Percentiles rank a stretch among this genome's conserved stretches.
Evolutionary conservation across 2,329 filamentous ascomycete species (phyloP).

Genomic region (Pestalotiopsis sp.): DNA sequence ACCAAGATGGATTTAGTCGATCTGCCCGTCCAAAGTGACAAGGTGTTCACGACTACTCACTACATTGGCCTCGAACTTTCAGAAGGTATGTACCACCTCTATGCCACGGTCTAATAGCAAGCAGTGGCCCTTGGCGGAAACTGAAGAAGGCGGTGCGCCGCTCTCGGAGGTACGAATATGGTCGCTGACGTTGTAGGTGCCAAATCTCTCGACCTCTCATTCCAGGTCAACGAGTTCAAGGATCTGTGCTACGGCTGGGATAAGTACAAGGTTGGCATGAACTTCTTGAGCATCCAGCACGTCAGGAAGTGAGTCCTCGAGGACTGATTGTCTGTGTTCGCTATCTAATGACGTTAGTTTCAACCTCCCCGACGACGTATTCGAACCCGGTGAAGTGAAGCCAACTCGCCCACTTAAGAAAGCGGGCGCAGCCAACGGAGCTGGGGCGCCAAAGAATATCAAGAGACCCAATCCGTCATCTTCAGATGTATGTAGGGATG

Average conservation of each 20-base stretch:
- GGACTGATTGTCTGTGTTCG: conserved; percentile 35
- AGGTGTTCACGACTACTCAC: conserved; percentile 86
- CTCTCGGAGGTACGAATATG: conserved; percentile 17
- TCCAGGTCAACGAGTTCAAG: conserved; percentile 85
- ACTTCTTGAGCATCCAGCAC: conserved; percentile 80
- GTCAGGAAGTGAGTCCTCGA: conserved; percentile 70
- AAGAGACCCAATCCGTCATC: conserved; percentile 47
- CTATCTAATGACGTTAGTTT: conserved; percentile 57
- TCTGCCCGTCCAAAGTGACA: conserved; percentile 28
- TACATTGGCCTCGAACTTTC: conserved; percentile 88
- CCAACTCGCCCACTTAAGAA: conserved; percentile 61
- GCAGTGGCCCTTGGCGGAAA: background rate
- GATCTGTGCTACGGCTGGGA: conserved; percentile 76
- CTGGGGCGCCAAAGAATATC: conserved; percentile 36
- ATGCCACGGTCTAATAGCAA: background rate
- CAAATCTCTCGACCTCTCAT: conserved; percentile 76
- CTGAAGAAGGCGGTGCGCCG: background rate
- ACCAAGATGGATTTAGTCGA: conserved; percentile 23
- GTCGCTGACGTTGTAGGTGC: conserved; percentile 52
- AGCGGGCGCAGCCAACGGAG: conserved; percentile 38
- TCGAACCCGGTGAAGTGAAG: conserved; percentile 75
- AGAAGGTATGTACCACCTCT: conserved; percentile 59
- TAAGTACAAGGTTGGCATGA: conserved; percentile 73
- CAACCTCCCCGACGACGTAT: conserved; percentile 87
- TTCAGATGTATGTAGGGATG: conserved; percentile 34